phyloP scores from a whole-genome alignment of 164 flowering plant species.

The Sedum album region DNA sequence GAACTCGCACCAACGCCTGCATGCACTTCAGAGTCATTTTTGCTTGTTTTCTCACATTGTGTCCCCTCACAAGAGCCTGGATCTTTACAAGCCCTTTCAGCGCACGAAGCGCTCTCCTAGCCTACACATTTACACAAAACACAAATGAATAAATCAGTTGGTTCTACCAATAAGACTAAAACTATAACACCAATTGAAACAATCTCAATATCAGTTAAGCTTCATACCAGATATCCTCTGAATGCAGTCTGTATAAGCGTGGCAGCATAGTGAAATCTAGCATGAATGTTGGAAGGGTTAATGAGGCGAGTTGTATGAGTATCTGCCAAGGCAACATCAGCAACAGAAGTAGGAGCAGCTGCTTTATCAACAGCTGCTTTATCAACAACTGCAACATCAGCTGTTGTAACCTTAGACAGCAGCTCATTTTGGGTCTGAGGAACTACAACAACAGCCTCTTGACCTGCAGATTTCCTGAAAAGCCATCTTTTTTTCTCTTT shows the following conservation, averaged over 20 bases:
- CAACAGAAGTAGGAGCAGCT: conserved; percentile 26
- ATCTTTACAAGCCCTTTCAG: conserved; percentile 43
- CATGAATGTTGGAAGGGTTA: conserved; percentile 15
- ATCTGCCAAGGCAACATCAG: conserved; percentile 24
- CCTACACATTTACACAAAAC: conserved; percentile 16
- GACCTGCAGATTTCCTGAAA: conserved; percentile 16
- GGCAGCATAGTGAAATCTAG: conserved; percentile 31
- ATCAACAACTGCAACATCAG: not conserved
- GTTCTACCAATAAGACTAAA: too few relatives aligned
- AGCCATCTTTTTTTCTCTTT: conserved; percentile 38
- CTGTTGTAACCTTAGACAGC: conserved; percentile 13
- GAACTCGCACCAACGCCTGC: conserved; percentile 38
- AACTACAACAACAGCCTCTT: conserved; percentile 1
- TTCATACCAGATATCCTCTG: conserved; percentile 29
- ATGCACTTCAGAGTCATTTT: conserved; percentile 29
- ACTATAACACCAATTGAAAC: too few relatives aligned
- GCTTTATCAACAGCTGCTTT: not conserved
- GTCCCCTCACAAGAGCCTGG: conserved; percentile 50
- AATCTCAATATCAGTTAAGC: not conserved
- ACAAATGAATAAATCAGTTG: too few relatives aligned
- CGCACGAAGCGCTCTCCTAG: conserved; percentile 46
- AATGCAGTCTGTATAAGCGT: conserved; percentile 36
- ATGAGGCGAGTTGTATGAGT: conserved; percentile 29
- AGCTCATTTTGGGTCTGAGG: conserved; percentile 2
- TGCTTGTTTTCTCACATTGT: conserved; percentile 34